Evolutionary conservation across 148 eudicot species (phyloP), one percentile per base, ranked within the genome.

Genomic region (Limonium bicolor): DNA sequence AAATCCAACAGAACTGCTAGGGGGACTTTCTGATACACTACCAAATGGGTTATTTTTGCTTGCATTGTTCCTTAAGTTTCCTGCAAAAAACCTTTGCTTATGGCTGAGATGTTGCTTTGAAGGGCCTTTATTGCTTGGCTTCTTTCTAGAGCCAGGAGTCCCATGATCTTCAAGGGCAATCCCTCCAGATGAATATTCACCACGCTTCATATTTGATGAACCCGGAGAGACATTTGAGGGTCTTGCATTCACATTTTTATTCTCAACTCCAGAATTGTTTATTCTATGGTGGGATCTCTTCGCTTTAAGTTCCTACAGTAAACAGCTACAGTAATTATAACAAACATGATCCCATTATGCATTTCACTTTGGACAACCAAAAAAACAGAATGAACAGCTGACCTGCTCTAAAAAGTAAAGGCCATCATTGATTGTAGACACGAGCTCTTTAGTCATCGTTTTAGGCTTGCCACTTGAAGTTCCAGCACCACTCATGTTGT

Each of bases 351-450:
- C n/a, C n/a, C n/a, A n/a, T n/a, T n/a, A n/a, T n/a, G n/a, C n/a
- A n/a, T n/a, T n/a, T n/a, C n/a, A n/a, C n/a, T n/a, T n/a, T n/a
- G n/a, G n/a, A n/a, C 20, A 32, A 41, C 13, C n/a, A n/a, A 23
- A 13, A 27, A 63, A 57, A 14, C 2, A 47, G 30, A 28, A 3
- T 36, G 34, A 15, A 52, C 2, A 13, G 36, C 35, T 57, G 58
- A 90, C 97, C 95, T 88, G 97, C 72, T 90, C 97, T 62, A 79
- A 83, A 62, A 61, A 80, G 69, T 77, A 77, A 53, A 88, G 92
- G 46, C 92, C 92, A 20, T 88, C 97, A 44, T 84, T 84, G 58
- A 90, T 77, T 36, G 76, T 70, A 48, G 84, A 77, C 59, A 93
- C 97, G 50, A 69, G 80, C 82, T 84, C 97, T 36, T 57, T 68